phyloP scores from a whole-genome alignment of 2,329 filamentous ascomycete genomes.

The Pseudohalonectria lignicola region DNA sequence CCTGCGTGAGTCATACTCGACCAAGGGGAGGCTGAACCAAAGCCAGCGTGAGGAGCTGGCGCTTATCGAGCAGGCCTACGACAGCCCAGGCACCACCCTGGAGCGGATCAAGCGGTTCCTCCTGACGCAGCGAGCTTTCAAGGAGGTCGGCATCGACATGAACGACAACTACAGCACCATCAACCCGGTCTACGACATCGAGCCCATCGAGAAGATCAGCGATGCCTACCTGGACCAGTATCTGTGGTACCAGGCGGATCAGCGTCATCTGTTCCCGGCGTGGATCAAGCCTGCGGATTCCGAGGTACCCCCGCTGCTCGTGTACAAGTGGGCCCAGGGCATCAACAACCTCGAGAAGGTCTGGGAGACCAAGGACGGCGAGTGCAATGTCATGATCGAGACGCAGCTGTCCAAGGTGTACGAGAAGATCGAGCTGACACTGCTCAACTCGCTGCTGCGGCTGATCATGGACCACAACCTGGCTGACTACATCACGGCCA shows the following conservation, averaged over 20 bases:
- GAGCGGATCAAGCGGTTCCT: conserved; percentile 97
- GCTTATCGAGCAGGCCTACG: conserved; percentile 95
- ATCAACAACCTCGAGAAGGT: conserved; percentile 97
- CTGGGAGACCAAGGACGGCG: conserved; percentile 87
- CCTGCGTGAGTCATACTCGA: conserved; percentile 89
- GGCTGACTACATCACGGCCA: conserved; percentile 97
- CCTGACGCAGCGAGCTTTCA: conserved; percentile 94
- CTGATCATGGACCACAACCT: conserved; percentile 99
- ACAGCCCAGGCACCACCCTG: conserved; percentile 90
- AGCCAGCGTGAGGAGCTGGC: conserved; percentile 95
- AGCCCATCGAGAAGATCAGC: conserved; percentile 98
- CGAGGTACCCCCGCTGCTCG: conserved; percentile 85
- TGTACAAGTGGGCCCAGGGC: conserved; percentile 98
- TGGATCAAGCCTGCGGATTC: conserved; percentile 99
- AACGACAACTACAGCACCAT: conserved; percentile 99
- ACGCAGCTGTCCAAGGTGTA: conserved; percentile 98
- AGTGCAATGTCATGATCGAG: conserved; percentile 98
- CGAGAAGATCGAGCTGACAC: conserved; percentile 94
- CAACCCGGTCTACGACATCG: conserved; percentile 97
- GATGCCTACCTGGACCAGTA: conserved; percentile 98
- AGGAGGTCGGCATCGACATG: conserved; percentile 99
- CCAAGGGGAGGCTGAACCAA: conserved; percentile 93
- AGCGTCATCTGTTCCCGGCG: conserved; percentile 89
- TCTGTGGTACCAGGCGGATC: conserved; percentile 97
- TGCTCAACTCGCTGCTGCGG: conserved; percentile 84